Percentiles rank a stretch among this genome's conserved stretches.
phyloP scores from a whole-genome alignment of 2,329 filamentous ascomycete genomes.

The Trichoderma hamatum region DNA sequence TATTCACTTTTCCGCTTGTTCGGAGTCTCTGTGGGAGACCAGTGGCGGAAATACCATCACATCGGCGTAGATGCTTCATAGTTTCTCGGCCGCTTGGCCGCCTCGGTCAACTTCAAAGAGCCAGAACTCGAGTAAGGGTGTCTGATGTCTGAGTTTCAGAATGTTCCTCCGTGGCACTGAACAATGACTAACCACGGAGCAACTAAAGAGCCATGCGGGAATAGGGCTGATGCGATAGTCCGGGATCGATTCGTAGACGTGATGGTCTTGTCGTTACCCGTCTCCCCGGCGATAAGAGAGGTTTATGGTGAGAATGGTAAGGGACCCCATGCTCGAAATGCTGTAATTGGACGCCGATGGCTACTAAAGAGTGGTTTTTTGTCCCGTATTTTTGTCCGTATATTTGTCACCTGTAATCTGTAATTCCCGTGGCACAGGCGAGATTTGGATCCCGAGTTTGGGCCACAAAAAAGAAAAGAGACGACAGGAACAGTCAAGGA shows the following conservation, averaged over 20 bases:
- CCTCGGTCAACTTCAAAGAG: neutral
- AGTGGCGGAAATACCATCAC: conserved; percentile 1
- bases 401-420: neutral
- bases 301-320: neutral
- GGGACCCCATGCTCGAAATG: neutral
- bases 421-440: neutral
- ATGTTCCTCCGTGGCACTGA: neutral
- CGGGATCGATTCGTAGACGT: neutral
- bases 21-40: neutral
- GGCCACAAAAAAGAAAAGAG: neutral
- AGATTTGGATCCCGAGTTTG: neutral
- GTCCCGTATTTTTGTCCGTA: neutral
- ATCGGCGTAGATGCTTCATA: conserved; percentile 3
- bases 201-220: neutral
- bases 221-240: conserved; percentile 5
- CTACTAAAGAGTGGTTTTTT: neutral
- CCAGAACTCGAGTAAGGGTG: neutral
- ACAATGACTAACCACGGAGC: neutral
- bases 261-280: neutral
- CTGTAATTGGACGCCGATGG: neutral
- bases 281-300: conserved; percentile 11
- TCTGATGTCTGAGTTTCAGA: conserved; percentile 15
- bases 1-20: neutral
- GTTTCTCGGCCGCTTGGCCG: conserved; percentile 15
- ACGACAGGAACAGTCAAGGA: neutral